Evolutionary conservation across 257 asterid species (phyloP).

Genomic region (Solanum ossicruentum): DNA sequence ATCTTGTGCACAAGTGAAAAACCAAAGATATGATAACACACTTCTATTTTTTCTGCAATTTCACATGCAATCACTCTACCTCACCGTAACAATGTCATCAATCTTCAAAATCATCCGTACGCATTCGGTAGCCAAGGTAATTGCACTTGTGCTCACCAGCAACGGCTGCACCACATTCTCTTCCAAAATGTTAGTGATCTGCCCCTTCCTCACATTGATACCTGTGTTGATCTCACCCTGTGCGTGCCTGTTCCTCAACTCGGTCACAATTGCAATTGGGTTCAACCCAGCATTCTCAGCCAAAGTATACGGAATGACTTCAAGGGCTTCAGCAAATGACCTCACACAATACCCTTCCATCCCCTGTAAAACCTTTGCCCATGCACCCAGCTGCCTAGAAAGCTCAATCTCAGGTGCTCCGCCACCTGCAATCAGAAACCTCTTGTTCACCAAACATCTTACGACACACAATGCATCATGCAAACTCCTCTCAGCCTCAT

Average conservation of each 20-base stretch:
- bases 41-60: slow-evolving; percentile 3
- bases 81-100: slow-evolving; percentile 94
- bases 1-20: slow-evolving; percentile 8
- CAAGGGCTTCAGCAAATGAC: slow-evolving; percentile 94
- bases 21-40: slow-evolving; percentile 7
- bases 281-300: slow-evolving; percentile 98
- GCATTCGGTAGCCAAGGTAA: slow-evolving; percentile 81
- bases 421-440: slow-evolving; percentile 96
- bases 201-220: slow-evolving; percentile 99
- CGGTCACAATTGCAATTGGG: slow-evolving; percentile 92
- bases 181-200: slow-evolving; percentile 90
- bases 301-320: slow-evolving; percentile 92
- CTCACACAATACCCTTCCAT: slow-evolving; percentile 94
- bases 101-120: slow-evolving; percentile 99
- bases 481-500: slow-evolving; percentile 98
- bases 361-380: slow-evolving; percentile 95
- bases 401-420: slow-evolving; percentile 99
- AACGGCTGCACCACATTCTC: slow-evolving; percentile 98
- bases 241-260: slow-evolving; percentile 95
- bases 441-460: slow-evolving; percentile 93
- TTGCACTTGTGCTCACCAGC: slow-evolving; percentile 95
- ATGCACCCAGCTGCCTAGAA: slow-evolving; percentile 89
- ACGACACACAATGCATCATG: slow-evolving; percentile 96
- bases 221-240: slow-evolving; percentile 95
- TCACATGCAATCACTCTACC: slow-evolving; percentile 39